Conservation (phyloP, 2,329 filamentous ascomycete genomes). For the Pezicula neosporulosa region DNA sequence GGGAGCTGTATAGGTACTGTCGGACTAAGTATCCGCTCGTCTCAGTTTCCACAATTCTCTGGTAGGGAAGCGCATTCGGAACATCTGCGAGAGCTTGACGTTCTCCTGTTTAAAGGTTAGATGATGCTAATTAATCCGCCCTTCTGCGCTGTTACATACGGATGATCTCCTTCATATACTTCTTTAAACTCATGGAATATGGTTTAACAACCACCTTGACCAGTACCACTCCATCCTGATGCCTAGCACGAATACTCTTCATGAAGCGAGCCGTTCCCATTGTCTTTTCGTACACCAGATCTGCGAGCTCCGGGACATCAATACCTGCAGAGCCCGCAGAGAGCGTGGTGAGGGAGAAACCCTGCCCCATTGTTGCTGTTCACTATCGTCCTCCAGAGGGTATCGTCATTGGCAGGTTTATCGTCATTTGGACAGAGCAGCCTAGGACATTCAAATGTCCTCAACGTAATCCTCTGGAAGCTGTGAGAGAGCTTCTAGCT, state of each 20-base stretch:
- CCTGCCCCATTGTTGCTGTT: constrained; percentile 75
- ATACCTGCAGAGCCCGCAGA: constrained; percentile 91
- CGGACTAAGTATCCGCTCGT: constrained; percentile 90
- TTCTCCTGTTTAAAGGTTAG: constrained; percentile 56
- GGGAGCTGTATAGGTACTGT: constrained; percentile 92
- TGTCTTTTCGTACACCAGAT: constrained; percentile 87
- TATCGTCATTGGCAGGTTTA: neutral
- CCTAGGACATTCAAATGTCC: constrained; percentile 17
- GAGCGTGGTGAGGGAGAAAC: constrained; percentile 88
- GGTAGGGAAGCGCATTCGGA: constrained; percentile 87
- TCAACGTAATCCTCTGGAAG: constrained; percentile 8
- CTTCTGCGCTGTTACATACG: constrained; percentile 45
- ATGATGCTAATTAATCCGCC: constrained; percentile 3
- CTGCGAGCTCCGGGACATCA: constrained; percentile 86
- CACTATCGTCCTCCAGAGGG: neutral
- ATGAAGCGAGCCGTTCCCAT: constrained; percentile 92
- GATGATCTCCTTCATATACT: constrained; percentile 74
- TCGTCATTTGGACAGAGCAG: constrained; percentile 22
- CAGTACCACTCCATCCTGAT: constrained; percentile 86
- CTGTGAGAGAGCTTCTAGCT: too few species aligned
- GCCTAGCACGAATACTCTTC: constrained; percentile 89
- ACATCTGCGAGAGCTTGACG: constrained; percentile 75
- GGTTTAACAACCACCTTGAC: constrained; percentile 96
- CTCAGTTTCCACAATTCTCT: constrained; percentile 86
- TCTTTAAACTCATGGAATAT: constrained; percentile 75